These are phyloP conservation scores for Halophytophthora polymorphica DNA, from an alignment of 352 stramenopile species.

Conservation along the genomic window DNA sequence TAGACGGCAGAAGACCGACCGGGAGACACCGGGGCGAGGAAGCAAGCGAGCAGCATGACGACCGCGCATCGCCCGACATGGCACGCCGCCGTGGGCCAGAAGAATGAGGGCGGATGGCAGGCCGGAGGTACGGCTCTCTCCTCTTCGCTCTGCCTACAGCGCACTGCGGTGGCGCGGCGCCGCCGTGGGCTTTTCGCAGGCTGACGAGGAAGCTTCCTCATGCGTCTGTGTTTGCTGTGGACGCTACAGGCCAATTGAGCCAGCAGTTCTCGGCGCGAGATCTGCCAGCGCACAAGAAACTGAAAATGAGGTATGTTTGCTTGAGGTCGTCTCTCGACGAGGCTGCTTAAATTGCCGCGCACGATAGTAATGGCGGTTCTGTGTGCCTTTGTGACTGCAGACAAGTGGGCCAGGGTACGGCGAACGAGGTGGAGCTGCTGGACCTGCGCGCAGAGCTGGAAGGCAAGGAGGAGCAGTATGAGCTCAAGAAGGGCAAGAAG, in stretches of 20 bases:
- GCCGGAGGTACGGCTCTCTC: constrained; percentile 45
- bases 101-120: constrained; percentile 86
- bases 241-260: constrained; percentile 58
- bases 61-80: constrained; percentile 85
- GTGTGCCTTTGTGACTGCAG: constrained; percentile 20
- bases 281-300: constrained; percentile 73
- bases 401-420: constrained; percentile 78
- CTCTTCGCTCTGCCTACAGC: not conserved
- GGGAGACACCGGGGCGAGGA: not conserved
- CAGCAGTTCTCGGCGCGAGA: constrained; percentile 81
- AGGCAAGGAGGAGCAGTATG: constrained; percentile 68
- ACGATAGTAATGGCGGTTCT: not conserved
- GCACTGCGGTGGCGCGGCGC: not conserved
- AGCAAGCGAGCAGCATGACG: constrained; percentile 44
- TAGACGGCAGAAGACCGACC: not conserved
- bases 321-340: not conserved
- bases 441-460: constrained; percentile 78
- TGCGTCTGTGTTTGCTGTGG: not conserved
- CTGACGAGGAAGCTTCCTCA: not conserved
- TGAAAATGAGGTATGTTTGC: constrained; percentile 75
- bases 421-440: constrained; percentile 70
- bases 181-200: too few species aligned
- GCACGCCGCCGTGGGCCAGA: constrained; percentile 82
- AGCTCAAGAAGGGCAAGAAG: constrained; percentile 70
- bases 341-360: not conserved